A percentile compares a stretch with the other conserved stretches of the same genome.
Evolutionary conservation across 2,329 filamentous ascomycete species (phyloP).

Genomic region (Trichoderma guizhouense): DNA sequence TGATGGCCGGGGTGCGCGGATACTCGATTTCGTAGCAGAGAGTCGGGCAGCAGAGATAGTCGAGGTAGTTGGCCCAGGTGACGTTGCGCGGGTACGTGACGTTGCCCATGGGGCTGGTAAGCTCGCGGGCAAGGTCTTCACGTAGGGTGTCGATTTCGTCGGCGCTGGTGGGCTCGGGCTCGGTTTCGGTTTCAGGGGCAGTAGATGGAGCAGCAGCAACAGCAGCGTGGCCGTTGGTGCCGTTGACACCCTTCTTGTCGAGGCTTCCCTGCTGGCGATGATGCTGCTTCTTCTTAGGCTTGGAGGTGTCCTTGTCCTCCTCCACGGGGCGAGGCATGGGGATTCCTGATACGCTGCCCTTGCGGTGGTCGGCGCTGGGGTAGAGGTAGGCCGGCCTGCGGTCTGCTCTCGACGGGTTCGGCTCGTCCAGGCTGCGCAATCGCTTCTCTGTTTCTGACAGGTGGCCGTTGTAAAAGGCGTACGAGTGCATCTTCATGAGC

Average conservation of each 20-base stretch:
- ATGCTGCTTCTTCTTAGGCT: neutral
- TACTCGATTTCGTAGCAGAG: slow-evolving; percentile 98
- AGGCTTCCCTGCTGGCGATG: neutral
- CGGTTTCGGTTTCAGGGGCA: neutral
- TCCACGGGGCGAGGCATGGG: slow-evolving; percentile 21
- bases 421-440: slow-evolving; percentile 73
- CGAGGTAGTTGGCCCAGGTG: slow-evolving; percentile 74
- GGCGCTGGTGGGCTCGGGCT: slow-evolving; percentile 24
- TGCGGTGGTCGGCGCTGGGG: slow-evolving; percentile 55
- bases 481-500: slow-evolving; percentile 99
- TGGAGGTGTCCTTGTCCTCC: neutral
- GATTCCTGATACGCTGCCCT: slow-evolving; percentile 38
- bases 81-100: slow-evolving; percentile 90
- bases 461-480: slow-evolving; percentile 97
- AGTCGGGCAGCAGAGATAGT: slow-evolving; percentile 89
- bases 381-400: slow-evolving; percentile 74
- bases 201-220: neutral
- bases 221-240: slow-evolving; percentile 3
- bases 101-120: slow-evolving; percentile 85
- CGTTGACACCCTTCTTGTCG: neutral
- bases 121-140: slow-evolving; percentile 82
- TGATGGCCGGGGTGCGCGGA: slow-evolving; percentile 70
- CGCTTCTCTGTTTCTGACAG: slow-evolving; percentile 82
- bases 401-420: slow-evolving; percentile 62
- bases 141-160: slow-evolving; percentile 67